Evolutionary conservation across 2,329 filamentous ascomycete species (phyloP), one percentile per base, ranked within the genome.

Genomic region (Mycosphaerella sp.): DNA sequence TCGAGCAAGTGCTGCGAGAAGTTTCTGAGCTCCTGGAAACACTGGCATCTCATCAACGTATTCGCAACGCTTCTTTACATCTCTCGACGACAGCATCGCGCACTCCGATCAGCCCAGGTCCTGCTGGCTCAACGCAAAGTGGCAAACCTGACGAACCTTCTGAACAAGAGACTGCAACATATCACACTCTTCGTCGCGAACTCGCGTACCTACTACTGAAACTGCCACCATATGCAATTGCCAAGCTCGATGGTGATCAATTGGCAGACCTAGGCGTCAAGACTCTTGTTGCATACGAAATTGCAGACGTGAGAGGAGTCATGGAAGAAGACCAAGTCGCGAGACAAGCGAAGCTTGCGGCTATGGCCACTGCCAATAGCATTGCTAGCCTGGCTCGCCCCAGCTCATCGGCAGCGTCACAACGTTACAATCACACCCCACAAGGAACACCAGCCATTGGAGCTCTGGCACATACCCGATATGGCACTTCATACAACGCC

Each of bases 201-300:
- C 75, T 95, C 17, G 76, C 82, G 0, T 74, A 90, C 31, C 82
- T 95, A 58, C 80, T 95, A 56, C 79, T 85, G 60, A 82, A 80
- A 39, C 73, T 95, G 9, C 90, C 90, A 1, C 90, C 90, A 1
- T 93, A 89, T 66, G 87, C 87, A 1, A 86, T 95, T 23, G 85
- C 90, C 5, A 92, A 93, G 65, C 75, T 95, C 57, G 85, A 95
- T 64, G 89, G 89, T 8, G 86, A 95, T 67, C 87, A 90, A 68
- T 73, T 95, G n/a, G 85, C 85, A 31, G 87, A 90, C 54, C 75
- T 95, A 45, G 85, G 88, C 58, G 86, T 95, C 66, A 92, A 85
- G 72, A 88, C 83, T 44, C 89, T 83, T 67, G 80, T 95, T 17
- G 74, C 89, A 55, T 76, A 95, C 45, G 82, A 87, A 56, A 83